phyloP scores from a whole-genome alignment of 768 basidiomycete genomes.

The Kondoa subrosea region DNA sequence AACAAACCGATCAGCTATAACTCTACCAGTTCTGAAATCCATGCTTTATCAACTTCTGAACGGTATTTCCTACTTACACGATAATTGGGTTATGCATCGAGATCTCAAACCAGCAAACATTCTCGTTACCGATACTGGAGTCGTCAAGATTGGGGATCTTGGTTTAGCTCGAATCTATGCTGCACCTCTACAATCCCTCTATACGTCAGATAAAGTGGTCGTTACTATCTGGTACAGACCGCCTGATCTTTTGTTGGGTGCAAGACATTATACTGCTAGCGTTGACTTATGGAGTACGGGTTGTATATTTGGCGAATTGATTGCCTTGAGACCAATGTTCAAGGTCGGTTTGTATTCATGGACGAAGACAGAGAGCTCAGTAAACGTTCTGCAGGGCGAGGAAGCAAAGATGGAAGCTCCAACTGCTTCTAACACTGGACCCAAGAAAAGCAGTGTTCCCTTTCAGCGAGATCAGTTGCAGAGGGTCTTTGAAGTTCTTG shows the following conservation, averaged over 20 bases:
- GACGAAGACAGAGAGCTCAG: too few species aligned
- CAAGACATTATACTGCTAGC: conserved; percentile 92
- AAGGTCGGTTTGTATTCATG: conserved; percentile 36
- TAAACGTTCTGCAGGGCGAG: conserved; percentile 44
- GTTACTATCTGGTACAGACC: conserved; percentile 99
- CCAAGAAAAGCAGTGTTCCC: conserved; percentile 78
- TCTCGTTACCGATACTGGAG: conserved; percentile 69
- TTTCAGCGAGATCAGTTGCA: conserved; percentile 89
- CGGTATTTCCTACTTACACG: conserved; percentile 85
- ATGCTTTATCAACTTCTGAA: conserved; percentile 86
- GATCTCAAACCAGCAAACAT: conserved; percentile 98
- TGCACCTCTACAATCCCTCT: conserved; percentile 76
- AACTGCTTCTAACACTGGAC: conserved; percentile 13
- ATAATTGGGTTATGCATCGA: conserved; percentile 83
- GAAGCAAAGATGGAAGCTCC: conserved; percentile 82
- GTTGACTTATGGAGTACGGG: conserved; percentile 94
- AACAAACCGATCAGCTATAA: conserved; percentile 61
- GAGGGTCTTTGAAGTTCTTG: conserved; percentile 95
- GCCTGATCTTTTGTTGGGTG: conserved; percentile 86
- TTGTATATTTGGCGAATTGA: conserved; percentile 89
- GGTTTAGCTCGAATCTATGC: conserved; percentile 83
- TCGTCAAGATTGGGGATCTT: conserved; percentile 96
- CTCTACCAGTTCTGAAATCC: conserved; percentile 67
- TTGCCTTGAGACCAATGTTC: conserved; percentile 87
- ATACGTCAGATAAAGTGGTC: conserved; percentile 90